phyloP scores from a whole-genome alignment of 2,329 filamentous ascomycete species.

The Fusarium coffeatum region DNA sequence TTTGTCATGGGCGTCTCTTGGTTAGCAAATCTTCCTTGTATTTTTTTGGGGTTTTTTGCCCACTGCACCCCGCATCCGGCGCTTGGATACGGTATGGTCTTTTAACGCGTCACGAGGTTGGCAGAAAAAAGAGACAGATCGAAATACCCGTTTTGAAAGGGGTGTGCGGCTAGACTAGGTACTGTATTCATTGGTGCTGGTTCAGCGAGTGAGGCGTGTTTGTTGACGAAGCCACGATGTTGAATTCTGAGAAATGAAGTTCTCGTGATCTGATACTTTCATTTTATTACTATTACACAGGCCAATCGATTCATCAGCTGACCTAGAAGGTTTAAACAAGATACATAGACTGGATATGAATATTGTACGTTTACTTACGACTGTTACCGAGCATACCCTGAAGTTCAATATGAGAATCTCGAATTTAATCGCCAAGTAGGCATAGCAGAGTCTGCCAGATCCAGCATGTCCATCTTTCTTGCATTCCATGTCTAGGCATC shows the following conservation, averaged over 20 bases:
- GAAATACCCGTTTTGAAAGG: conserved; percentile 10
- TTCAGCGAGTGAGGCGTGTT: conserved; percentile 18
- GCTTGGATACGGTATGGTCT: conserved; percentile 35
- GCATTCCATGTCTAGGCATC: neutral
- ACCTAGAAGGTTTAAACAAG: neutral
- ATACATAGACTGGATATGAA: neutral
- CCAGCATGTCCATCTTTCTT: neutral
- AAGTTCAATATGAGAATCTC: conserved; percentile 9
- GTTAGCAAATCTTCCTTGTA: conserved; percentile 44
- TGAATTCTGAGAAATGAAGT: conserved; percentile 13
- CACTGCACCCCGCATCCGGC: conserved; percentile 47
- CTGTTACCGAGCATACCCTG: neutral
- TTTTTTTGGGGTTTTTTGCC: neutral
- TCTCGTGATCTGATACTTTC: conserved; percentile 9
- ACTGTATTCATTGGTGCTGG: conserved; percentile 3
- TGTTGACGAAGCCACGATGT: conserved; percentile 23
- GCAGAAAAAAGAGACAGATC: conserved; percentile 38
- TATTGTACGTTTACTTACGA: neutral
- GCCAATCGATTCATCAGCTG: neutral
- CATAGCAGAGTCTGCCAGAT: neutral
- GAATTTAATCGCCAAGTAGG: conserved; percentile 3
- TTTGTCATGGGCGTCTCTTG: conserved; percentile 44
- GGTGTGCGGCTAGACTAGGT: conserved; percentile 27
- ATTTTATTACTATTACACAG: neutral
- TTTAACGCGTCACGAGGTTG: conserved; percentile 45